Evolutionary conservation across 257 asterid genomes (phyloP).

Genomic region (Haberlea rhodopensis): DNA sequence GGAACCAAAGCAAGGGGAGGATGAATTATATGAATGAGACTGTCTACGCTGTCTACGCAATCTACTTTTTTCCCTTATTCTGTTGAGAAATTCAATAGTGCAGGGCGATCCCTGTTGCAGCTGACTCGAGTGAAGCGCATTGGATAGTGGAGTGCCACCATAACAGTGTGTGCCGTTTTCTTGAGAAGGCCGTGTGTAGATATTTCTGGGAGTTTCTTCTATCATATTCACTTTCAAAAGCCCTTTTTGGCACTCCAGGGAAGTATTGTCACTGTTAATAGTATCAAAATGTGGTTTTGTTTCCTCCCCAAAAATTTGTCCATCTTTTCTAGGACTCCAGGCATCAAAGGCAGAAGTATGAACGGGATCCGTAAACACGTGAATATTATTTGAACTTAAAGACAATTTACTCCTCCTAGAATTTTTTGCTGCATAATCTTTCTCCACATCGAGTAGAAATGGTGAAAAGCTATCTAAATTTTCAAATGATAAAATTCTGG

Average conservation of each 20-base stretch:
- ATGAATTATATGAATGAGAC: constrained; percentile 50
- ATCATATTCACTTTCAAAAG: constrained; percentile 33
- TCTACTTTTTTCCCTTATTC: constrained; percentile 85
- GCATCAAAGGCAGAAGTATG: constrained; percentile 46
- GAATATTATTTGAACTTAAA: constrained; percentile 39
- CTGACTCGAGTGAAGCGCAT: constrained; percentile 62
- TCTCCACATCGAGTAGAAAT: constrained; percentile 40
- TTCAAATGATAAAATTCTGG: constrained; percentile 35
- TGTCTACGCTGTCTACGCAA: constrained; percentile 58
- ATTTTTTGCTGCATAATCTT: constrained; percentile 40
- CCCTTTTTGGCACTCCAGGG: constrained; percentile 32
- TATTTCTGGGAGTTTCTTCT: constrained; percentile 32
- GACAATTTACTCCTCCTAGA: constrained; percentile 37
- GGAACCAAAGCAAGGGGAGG: constrained; percentile 47
- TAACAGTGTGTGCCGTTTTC: constrained; percentile 33
- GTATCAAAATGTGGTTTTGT: constrained; percentile 35
- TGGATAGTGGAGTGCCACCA: constrained; percentile 63
- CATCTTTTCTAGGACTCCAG: constrained; percentile 39
- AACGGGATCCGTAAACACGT: constrained; percentile 35
- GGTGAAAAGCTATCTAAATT: constrained; percentile 38
- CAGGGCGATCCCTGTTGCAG: constrained; percentile 73
- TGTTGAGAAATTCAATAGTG: constrained; percentile 84
- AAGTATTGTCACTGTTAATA: constrained; percentile 28
- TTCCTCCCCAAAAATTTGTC: constrained; percentile 37
- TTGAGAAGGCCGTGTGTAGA: constrained; percentile 32